Evolutionary conservation across 495 filamentous ascomycete genomes (phyloP).

Genomic region (Neurospora africana): DNA sequence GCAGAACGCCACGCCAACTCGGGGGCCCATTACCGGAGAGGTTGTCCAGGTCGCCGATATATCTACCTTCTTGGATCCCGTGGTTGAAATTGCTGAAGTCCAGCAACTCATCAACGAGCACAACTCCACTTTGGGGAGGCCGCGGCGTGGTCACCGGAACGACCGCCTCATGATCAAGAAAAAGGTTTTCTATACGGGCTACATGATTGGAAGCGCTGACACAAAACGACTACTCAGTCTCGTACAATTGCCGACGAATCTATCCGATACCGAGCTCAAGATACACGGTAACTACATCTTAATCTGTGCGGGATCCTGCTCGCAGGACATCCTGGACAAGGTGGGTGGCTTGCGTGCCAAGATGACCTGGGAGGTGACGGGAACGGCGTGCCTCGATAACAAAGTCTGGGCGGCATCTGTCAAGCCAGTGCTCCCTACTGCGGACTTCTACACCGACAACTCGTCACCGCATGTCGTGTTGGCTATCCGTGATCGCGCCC

Average conservation of each 20-base stretch:
- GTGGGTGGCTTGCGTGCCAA: constrained; percentile 77
- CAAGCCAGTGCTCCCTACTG: constrained; percentile 54
- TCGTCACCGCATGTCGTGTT: constrained; percentile 63
- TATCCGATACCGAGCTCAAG: constrained; percentile 56
- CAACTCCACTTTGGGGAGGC: constrained; percentile 43
- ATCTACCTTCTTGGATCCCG: constrained; percentile 65
- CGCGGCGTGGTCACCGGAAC: constrained; percentile 17
- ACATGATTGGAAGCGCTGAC: constrained; percentile 63
- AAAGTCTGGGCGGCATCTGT: constrained; percentile 80
- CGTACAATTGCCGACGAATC: constrained; percentile 48
- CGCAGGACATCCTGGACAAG: constrained; percentile 57
- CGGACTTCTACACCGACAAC: constrained; percentile 64
- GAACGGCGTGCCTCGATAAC: constrained; percentile 61
- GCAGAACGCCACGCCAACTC: constrained; percentile 28
- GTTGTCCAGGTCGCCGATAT: constrained; percentile 81
- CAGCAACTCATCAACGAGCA: constrained; percentile 85
- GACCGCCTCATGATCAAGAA: constrained; percentile 63
- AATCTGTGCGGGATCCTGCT: constrained; percentile 66
- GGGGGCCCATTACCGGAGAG: constrained; percentile 59
- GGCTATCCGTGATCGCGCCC: constrained; percentile 57
- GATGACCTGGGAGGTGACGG: constrained; percentile 73
- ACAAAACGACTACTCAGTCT: constrained; percentile 59
- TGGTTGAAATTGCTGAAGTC: constrained; percentile 71
- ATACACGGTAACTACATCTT: constrained; percentile 84
- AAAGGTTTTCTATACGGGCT: constrained; percentile 88